These are phyloP conservation scores for Lenwebbia sp. DNA, from an alignment of 345 rosid genomes.

Conservation along the genomic window DNA sequence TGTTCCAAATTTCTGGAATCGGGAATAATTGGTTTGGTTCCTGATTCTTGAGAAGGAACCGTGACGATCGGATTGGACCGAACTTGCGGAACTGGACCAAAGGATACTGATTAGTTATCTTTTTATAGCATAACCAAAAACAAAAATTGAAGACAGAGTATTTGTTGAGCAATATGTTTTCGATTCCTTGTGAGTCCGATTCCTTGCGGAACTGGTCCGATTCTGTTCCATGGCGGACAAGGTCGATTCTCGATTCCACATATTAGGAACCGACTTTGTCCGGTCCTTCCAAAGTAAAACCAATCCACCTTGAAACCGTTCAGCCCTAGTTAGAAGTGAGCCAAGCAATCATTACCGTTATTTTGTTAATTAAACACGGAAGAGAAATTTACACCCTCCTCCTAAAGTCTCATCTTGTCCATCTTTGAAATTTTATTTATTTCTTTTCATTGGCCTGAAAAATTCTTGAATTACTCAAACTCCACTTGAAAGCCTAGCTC, in stretches of 20 bases:
- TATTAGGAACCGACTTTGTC: background rate
- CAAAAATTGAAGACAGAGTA: background rate
- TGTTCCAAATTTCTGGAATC: background rate
- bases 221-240: rapidly evolving
- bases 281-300: background rate
- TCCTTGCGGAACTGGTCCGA: no score
- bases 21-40: rapidly evolving
- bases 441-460: background rate
- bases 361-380: background rate
- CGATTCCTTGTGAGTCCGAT: background rate
- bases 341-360: background rate
- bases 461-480: background rate
- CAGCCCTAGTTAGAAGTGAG: background rate
- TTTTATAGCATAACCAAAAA: no score
- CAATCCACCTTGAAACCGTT: background rate
- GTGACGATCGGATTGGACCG: background rate
- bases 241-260: background rate
- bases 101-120: no score
- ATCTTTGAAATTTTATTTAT: background rate
- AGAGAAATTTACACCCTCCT: background rate
- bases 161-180: background rate
- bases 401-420: background rate
- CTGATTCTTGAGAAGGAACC: rapidly evolving
- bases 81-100: background rate
- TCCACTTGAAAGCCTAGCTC: background rate